Conservation (phyloP, 495 filamentous ascomycete genomes). For the Podospora fimiseda region DNA sequence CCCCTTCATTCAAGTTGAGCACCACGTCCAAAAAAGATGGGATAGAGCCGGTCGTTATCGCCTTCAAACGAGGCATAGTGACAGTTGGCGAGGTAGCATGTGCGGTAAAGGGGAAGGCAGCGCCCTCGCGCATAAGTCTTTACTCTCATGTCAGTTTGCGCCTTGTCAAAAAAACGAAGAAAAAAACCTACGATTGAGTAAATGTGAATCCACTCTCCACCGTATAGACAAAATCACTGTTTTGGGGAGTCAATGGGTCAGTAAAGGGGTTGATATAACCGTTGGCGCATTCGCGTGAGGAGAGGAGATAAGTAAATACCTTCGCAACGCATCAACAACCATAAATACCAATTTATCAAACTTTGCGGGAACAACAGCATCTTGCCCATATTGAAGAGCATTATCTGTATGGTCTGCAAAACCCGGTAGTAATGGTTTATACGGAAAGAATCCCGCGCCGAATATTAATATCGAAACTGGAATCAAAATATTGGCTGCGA, state of each 20-base stretch:
- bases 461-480: slow-evolving; percentile 74
- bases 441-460: slow-evolving; percentile 92
- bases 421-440: slow-evolving; percentile 87
- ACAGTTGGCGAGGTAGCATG: slow-evolving; percentile 96
- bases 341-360: slow-evolving; percentile 95
- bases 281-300: background rate
- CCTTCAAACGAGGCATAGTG: slow-evolving; percentile 96
- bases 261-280: slow-evolving; percentile 6
- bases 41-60: slow-evolving; percentile 92
- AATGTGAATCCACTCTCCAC: slow-evolving; percentile 75
- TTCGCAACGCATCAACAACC: slow-evolving; percentile 92
- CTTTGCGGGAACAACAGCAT: slow-evolving; percentile 45
- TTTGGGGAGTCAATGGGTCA: background rate
- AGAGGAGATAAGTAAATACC: slow-evolving; percentile 42
- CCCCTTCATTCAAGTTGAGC: slow-evolving; percentile 91
- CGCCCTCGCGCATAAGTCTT: slow-evolving; percentile 77
- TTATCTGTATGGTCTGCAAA: slow-evolving; percentile 51
- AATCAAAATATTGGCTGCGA: slow-evolving; percentile 69
- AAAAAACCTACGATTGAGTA: slow-evolving; percentile 67
- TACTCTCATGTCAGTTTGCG: background rate
- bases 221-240: slow-evolving; percentile 90
- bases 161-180: background rate
- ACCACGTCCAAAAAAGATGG: slow-evolving; percentile 97
- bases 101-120: slow-evolving; percentile 87
- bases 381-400: background rate